A percentile compares a stretch with the other conserved stretches of the same genome.
phyloP scores from a whole-genome alignment of 257 asterid genomes.

The Thymus quinquecostatus region DNA sequence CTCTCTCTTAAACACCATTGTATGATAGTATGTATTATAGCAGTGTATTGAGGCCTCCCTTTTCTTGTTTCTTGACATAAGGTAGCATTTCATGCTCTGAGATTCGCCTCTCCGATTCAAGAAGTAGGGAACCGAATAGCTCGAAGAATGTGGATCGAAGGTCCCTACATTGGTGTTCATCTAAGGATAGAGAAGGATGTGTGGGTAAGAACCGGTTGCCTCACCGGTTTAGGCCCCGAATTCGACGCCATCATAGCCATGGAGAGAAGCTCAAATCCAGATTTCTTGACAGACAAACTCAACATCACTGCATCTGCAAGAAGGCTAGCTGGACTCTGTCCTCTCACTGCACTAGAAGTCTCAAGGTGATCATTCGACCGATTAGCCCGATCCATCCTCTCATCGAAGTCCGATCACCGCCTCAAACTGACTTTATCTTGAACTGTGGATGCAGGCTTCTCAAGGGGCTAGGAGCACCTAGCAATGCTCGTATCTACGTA shows the following conservation, averaged over 20 bases:
- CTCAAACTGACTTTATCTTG: neutral
- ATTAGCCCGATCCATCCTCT: neutral
- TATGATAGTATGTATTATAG: neutral
- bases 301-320: constrained; percentile 48
- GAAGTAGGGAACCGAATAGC: constrained; percentile 58
- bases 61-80: neutral
- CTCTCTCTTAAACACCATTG: neutral
- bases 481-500: constrained; percentile 42
- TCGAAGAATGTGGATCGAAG: constrained; percentile 71
- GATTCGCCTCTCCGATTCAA: constrained; percentile 56
- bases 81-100: constrained; percentile 72
- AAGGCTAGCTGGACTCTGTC: constrained; percentile 64
- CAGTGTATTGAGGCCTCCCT: neutral
- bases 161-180: constrained; percentile 62
- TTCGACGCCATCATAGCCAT: constrained; percentile 42
- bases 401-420: neutral
- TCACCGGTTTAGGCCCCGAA: constrained; percentile 50
- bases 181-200: constrained; percentile 69
- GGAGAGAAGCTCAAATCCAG: constrained; percentile 52
- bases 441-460: constrained; percentile 37
- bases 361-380: constrained; percentile 36
- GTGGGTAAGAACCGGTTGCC: constrained; percentile 65
- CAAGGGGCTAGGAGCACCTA: constrained; percentile 57
- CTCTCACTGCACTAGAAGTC: constrained; percentile 58
- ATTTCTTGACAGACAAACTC: constrained; percentile 53